Evolutionary conservation across 208 protist species (phyloP).

Genomic region (Acanthamoeba sp.): DNA sequence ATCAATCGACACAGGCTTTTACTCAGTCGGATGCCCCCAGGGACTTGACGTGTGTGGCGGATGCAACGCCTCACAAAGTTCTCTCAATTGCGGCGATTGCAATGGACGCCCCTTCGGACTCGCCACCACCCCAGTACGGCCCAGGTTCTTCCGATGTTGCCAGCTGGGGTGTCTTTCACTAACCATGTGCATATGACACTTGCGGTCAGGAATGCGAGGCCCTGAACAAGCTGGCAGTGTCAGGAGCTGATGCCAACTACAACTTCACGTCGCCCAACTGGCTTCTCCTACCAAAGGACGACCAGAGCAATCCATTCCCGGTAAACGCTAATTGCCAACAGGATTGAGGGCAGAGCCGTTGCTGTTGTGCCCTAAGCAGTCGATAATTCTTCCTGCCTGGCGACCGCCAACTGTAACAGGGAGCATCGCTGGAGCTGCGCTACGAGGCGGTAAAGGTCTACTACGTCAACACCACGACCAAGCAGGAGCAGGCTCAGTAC

Average conservation of each 20-base stretch:
- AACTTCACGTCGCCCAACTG: slow-evolving; percentile 8
- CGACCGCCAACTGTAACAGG: no score
- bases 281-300: neutral
- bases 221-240: neutral
- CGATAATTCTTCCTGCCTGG: no score
- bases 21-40: neutral
- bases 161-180: no score
- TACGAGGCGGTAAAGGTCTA: neutral
- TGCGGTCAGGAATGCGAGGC: neutral
- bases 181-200: no score
- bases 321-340: no score
- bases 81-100: neutral
- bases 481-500: neutral
- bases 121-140: no score
- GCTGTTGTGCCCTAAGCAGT: no score
- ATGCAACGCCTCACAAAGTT: neutral
- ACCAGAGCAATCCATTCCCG: neutral
- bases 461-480: slow-evolving; percentile 1
- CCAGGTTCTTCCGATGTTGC: no score
- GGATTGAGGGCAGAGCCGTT: no score
- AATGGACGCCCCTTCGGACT: neutral
- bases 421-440: neutral
- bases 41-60: neutral
- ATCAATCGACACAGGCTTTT: neutral
- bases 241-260: neutral